Evolutionary conservation across 192 early-diverging fungal genomes (phyloP).

Genomic region (Physocladia obscura): DNA sequence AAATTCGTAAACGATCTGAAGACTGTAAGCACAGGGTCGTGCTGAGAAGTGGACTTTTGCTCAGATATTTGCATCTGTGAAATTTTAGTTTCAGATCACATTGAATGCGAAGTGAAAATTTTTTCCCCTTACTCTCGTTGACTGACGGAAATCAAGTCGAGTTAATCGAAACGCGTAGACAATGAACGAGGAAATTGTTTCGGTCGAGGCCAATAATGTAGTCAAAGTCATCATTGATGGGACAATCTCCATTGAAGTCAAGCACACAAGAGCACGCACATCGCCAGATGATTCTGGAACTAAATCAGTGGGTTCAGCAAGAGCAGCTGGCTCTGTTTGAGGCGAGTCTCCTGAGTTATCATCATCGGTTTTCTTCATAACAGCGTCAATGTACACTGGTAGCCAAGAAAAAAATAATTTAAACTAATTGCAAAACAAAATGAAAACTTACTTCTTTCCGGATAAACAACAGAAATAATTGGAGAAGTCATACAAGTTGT

Average conservation of each 20-base stretch:
- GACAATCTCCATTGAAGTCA: slow-evolving; percentile 9
- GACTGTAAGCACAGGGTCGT: slow-evolving; percentile 18
- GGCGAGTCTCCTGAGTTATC: background rate
- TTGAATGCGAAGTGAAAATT: background rate
- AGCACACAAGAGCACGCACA: slow-evolving; percentile 10
- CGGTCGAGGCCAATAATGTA: background rate
- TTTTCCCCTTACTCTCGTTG: background rate
- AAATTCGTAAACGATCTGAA: slow-evolving; percentile 24
- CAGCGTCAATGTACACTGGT: background rate
- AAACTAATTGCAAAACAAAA: background rate
- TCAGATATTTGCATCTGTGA: slow-evolving; percentile 21
- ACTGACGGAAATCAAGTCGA: slow-evolving; percentile 6
- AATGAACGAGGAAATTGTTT: background rate
- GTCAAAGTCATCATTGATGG: slow-evolving; percentile 13
- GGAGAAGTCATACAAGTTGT: slow-evolving; percentile 91
- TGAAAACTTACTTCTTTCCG: slow-evolving; percentile 1
- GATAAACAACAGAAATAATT: slow-evolving; percentile 71
- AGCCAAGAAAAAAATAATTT: background rate
- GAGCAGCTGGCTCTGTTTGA: background rate
- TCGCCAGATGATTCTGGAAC: background rate
- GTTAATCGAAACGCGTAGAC: slow-evolving; percentile 8
- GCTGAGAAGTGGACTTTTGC: background rate
- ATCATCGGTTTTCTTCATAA: background rate
- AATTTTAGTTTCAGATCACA: background rate
- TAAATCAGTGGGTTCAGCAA: background rate